phyloP scores from a whole-genome alignment of 2,329 filamentous ascomycete species.

The Hansfordia pulvinata region DNA sequence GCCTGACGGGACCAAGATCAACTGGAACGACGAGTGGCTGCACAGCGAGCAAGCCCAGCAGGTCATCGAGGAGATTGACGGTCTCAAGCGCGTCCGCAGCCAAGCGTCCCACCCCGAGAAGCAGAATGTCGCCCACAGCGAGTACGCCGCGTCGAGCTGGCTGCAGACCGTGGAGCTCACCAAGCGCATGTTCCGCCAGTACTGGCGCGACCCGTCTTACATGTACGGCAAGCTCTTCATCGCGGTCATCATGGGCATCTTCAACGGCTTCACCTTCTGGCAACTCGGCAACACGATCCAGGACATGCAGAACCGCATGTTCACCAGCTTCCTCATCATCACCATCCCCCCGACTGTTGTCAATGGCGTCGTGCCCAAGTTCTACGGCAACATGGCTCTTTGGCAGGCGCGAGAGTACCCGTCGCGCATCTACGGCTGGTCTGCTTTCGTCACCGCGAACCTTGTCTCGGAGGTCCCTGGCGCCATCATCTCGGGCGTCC shows the following conservation, averaged over 20 bases:
- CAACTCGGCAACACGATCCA: conserved; percentile 49
- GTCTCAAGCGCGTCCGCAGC: conserved; percentile 29
- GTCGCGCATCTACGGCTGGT: conserved; percentile 63
- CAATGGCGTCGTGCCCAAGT: conserved; percentile 65
- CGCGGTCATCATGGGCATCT: conserved; percentile 56
- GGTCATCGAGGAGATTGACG: conserved; percentile 51
- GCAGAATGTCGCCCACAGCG: conserved; percentile 20
- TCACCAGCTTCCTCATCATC: conserved; percentile 54
- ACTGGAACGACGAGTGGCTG: conserved; percentile 68
- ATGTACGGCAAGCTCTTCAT: conserved; percentile 66
- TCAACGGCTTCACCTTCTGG: conserved; percentile 72
- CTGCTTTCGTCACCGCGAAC: conserved; percentile 62
- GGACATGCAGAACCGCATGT: conserved; percentile 68
- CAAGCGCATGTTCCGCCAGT: conserved; percentile 55
- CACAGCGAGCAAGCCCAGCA: conserved; percentile 46
- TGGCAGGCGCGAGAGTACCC: conserved; percentile 65
- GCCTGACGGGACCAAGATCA: conserved; percentile 26
- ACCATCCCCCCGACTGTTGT: conserved; percentile 57
- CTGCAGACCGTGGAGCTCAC: conserved; percentile 54
- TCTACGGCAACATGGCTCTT: conserved; percentile 57
- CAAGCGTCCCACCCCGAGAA: conserved; percentile 5
- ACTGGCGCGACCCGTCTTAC: conserved; percentile 67
- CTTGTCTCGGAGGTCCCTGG: conserved; percentile 61
- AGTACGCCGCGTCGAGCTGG: conserved; percentile 53
- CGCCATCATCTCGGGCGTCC: conserved; percentile 45